Conservation (phyloP, 2,329 filamentous ascomycete species). For the Arachnomyces sp. region DNA sequence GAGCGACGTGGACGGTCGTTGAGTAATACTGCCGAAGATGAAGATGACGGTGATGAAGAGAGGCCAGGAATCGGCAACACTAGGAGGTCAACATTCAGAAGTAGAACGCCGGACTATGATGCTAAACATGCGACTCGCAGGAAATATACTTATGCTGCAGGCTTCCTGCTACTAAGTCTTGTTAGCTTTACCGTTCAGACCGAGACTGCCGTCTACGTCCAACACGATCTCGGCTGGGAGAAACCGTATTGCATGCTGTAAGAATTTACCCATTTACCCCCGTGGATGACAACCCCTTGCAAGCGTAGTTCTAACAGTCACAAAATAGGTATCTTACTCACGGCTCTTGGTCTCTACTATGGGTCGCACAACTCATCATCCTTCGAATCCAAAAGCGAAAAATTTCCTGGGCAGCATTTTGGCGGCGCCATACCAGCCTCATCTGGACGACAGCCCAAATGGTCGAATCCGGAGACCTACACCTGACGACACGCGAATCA, state of each 20-base stretch:
- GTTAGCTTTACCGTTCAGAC: constrained; percentile 90
- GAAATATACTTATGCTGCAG: constrained; percentile 79
- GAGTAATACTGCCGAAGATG: constrained; percentile 19
- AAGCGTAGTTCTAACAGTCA: not conserved
- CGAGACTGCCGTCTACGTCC: constrained; percentile 90
- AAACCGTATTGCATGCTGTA: constrained; percentile 99
- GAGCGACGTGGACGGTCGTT: constrained; percentile 33
- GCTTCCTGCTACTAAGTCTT: constrained; percentile 76
- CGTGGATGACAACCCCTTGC: not conserved
- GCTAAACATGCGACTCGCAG: constrained; percentile 61
- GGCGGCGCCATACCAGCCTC: constrained; percentile 62
- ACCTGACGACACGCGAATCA: constrained; percentile 43
- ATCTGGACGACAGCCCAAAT: constrained; percentile 67
- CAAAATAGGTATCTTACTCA: constrained; percentile 69
- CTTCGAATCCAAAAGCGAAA: constrained; percentile 72
- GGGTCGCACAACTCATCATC: constrained; percentile 74
- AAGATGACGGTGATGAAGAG: constrained; percentile 26
- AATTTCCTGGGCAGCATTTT: constrained; percentile 76
- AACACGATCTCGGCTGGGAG: constrained; percentile 85
- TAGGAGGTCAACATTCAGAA: constrained; percentile 64
- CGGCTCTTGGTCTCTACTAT: constrained; percentile 84
- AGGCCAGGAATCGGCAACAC: constrained; percentile 35
- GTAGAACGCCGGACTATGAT: constrained; percentile 62
- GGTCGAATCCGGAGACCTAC: constrained; percentile 72
- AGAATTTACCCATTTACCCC: constrained; percentile 24